Conservation (phyloP, 1,284 basidiomycete genomes). For the Coriolopsis trogii region DNA sequence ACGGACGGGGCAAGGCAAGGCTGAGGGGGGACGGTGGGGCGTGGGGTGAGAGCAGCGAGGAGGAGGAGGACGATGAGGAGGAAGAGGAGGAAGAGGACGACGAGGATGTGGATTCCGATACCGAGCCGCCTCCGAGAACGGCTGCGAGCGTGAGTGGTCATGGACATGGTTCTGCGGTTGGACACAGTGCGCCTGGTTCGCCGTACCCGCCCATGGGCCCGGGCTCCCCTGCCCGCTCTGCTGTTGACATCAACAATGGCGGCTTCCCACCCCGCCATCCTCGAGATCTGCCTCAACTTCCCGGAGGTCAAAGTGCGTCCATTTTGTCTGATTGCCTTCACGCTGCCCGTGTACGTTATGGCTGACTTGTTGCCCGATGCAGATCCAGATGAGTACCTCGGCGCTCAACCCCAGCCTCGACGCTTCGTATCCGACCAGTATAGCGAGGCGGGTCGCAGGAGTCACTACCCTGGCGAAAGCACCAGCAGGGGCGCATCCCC, state of each 20-base stretch:
- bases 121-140: conserved; percentile 42
- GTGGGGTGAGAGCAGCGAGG: conserved; percentile 80
- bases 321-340: neutral
- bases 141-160: conserved; percentile 36
- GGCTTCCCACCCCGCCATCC: conserved; percentile 37
- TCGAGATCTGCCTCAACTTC: conserved; percentile 48
- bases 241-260: conserved; percentile 27
- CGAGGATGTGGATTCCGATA: conserved; percentile 70
- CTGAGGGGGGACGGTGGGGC: conserved; percentile 46
- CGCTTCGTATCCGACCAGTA: conserved; percentile 42
- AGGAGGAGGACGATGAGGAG: conserved; percentile 80
- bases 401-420: conserved; percentile 30
- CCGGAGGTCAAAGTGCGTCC: conserved; percentile 38
- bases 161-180: conserved; percentile 27
- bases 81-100: conserved; percentile 61
- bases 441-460: conserved; percentile 40
- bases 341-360: neutral
- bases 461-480: conserved; percentile 41
- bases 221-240: conserved; percentile 31
- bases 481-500: conserved; percentile 51
- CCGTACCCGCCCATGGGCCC: conserved; percentile 31
- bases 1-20: conserved; percentile 56
- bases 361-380: conserved; percentile 2
- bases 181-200: conserved; percentile 29
- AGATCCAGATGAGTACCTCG: conserved; percentile 32